Evolutionary conservation across 1,139 yeast genomes (phyloP).

Genomic region (Diutina mesorugosa): DNA sequence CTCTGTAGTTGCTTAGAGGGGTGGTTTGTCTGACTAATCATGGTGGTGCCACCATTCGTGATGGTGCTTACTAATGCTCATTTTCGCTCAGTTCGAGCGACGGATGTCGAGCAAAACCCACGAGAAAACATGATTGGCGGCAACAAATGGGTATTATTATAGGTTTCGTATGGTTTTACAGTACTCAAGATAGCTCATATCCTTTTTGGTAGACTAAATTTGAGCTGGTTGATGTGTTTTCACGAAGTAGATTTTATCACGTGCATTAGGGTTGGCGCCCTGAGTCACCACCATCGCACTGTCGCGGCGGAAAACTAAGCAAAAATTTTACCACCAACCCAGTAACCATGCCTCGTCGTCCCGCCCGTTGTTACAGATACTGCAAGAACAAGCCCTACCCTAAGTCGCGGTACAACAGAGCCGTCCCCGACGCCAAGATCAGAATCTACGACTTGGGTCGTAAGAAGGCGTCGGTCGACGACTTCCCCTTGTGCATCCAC

Average conservation of each 20-base stretch:
- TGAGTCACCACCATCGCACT: not conserved
- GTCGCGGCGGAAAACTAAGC: not conserved
- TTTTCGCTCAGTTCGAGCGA: not conserved
- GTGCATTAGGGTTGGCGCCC: not conserved
- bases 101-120: too few species aligned
- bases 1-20: not conserved
- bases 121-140: too few species aligned
- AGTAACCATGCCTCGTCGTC: constrained; percentile 94
- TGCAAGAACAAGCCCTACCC: constrained; percentile 99
- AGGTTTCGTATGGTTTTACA: too few species aligned
- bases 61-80: not conserved
- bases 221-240: too few species aligned
- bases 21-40: not conserved
- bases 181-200: too few species aligned
- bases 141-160: too few species aligned
- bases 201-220: too few species aligned
- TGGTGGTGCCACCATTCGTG: not conserved
- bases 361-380: constrained; percentile 99
- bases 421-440: constrained; percentile 99
- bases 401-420: constrained; percentile 99
- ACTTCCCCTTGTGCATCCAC: constrained; percentile 98
- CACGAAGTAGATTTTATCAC: not conserved
- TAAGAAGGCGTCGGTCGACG: constrained; percentile 99
- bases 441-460: constrained; percentile 99
- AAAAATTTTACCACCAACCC: not conserved